Evolutionary conservation across 2,329 filamentous ascomycete genomes (phyloP), one percentile per base, ranked within the genome.

Genomic region (Chrysoporthe austroafricana): DNA sequence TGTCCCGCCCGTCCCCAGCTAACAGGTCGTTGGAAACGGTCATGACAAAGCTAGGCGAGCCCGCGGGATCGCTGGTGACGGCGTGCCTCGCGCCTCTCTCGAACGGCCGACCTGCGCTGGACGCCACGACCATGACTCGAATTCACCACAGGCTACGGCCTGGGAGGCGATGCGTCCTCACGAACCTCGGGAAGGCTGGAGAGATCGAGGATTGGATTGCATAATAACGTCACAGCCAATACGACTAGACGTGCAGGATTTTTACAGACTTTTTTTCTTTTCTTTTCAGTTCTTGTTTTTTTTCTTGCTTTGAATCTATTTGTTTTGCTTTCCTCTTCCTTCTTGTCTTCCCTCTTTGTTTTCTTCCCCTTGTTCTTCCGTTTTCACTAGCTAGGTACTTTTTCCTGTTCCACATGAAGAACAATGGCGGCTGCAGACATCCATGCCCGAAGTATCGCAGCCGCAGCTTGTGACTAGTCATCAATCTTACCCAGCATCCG

Each of bases 171-270:
- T 60, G 18, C 57, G 5, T 39, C 16, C 39, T 13, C 57, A 26
- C 26, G 26, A 60, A 26, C n/a, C 36, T 44, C 18, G n/a, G 7
- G 11, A 21, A 14, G 2, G 57, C 18, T 16, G 39, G 39, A 42
- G 39, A 21, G 21, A 4, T 32, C 18, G 34, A 46, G 16, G 43
- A 60, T 43, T 60, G 16, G 43, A 60, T 43, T 60, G 57, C 57
- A 60, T 60, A 48, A 62, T 46, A 62, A 62, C 42, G 59, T 46
- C 42, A 62, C 59, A 36, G 59, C 43, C 34, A n/a, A 32, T 9
- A 50, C 6, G 18, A 44, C 42, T 48, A 44, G 42, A 46, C 42
- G 8, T 13, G 32, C 18, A 60, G 26, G n/a, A 18, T 43, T 43
- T 60, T 60, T 44, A 18, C 11, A 8, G 13, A 42, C n/a, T 14